These are phyloP conservation scores for Isoetes taiwanensis DNA, from an alignment of 75 land plant genomes.

Conservation along the genomic window DNA sequence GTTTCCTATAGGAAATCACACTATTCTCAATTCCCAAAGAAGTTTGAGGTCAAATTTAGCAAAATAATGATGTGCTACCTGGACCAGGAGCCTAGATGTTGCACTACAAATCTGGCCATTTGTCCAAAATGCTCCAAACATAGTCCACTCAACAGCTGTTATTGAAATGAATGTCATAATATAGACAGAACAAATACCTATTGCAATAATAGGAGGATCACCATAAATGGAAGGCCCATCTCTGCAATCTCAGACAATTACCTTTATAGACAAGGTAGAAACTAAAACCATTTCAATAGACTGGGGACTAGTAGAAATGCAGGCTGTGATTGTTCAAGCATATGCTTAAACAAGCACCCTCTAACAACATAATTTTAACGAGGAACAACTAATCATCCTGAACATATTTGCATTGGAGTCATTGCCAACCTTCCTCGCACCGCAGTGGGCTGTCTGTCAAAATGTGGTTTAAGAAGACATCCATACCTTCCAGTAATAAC, in stretches of 20 bases:
- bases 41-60: neutral
- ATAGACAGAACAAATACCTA: neutral
- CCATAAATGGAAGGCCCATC: neutral
- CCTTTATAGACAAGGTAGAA: neutral
- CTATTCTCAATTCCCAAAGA: too few relatives aligned
- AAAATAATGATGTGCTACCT: conserved; percentile 40
- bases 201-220: neutral
- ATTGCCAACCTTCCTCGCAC: too few relatives aligned
- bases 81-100: conserved; percentile 92
- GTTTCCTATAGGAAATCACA: conserved; percentile 81
- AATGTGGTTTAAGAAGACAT: too few relatives aligned
- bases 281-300: neutral
- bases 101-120: conserved; percentile 99
- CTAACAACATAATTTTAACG: too few relatives aligned
- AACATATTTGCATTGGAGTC: too few relatives aligned
- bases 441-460: too few relatives aligned
- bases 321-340: too few relatives aligned
- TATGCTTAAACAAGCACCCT: neutral
- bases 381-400: too few relatives aligned
- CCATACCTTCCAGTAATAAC: too few relatives aligned
- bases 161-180: neutral
- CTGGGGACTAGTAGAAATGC: too few relatives aligned
- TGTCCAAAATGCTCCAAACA: conserved; percentile 97
- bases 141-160: conserved; percentile 92
- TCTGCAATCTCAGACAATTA: neutral